Evolutionary conservation across 164 flowering plant species (phyloP), one percentile per base, ranked within the genome.

Genomic region (Vitis cinerea): DNA sequence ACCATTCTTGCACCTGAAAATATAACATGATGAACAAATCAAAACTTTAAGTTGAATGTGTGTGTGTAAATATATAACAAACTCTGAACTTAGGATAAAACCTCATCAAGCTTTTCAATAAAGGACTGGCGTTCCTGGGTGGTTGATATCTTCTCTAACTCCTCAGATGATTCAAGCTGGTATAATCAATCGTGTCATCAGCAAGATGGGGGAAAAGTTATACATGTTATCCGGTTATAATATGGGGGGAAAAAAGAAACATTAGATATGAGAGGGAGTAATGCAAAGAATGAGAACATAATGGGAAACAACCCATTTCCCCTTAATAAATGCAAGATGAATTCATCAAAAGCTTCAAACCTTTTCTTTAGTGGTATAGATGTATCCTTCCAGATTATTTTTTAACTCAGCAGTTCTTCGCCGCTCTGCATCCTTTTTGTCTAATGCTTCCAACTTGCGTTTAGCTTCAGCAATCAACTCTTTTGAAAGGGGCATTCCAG

Each of bases 321-420:
- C 53, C 9, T 56, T 30, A 47, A 53, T 14, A 47, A 48, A n/a
- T 49, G 9, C 52, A n/a, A 47, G 13, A 50, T 31, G 2, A 59
- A 48, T n/a, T 49, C 10, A 51, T 8, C 50, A 17, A 52, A 69
- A 55, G 29, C 54, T 65, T 50, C 72, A 19, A 58, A 92, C 99
- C 97, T 96, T 90, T 70, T 96, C 99, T 80, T 78, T 92, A n/a
- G 94, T 92, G 50, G 91, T 75, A 77, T 96, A 96, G 54, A 96
- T 90, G 80, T 92, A 96, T 30, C 85, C 88, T 82, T 96, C 99
- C 77, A 96, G 81, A 79, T 86, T 85, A 79, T 96, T 96, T 74
- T 96, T 96, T 51, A 93, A 77, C 81, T 96, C 99, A 14, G 97
- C 98, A 37, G 98, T 96, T 78, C 90, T 88, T 78, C 89, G 88